Evolutionary conservation across 179 eudicot species (phyloP), one percentile per base, ranked within the genome.

Genomic region (Kewa caespitosa): DNA sequence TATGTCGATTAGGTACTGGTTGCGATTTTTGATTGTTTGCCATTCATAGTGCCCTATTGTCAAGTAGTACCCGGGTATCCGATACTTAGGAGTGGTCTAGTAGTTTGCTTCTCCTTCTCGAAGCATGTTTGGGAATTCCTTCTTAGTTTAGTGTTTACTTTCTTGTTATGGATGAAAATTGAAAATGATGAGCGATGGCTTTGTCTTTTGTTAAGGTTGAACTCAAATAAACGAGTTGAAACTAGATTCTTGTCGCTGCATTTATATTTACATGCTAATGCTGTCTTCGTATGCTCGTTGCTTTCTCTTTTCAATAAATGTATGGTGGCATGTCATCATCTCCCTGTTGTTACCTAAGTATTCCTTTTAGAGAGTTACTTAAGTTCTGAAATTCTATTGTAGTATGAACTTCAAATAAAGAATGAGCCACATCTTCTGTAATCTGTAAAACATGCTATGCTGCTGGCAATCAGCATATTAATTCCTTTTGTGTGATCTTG

Each of bases 201-300:
- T n/a, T 18, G 48, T 33, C 50, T 38, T 76, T 22, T 76, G 59
- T 65, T 66, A 25, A 36, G 65, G 33, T 50, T n/a, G 22, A 25
- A 27, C 22, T 48, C 11, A 48, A 9, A 27, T 8, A 50, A 22
- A 42, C 4, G 12, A 34, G 43, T 28, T 76, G 42, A 69, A 55
- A 57, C 8, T 63, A 43, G 32, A 22, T 43, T 74, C 17, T 43
- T 39, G 38, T 39, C 27, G 28, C 12, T 28, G 36, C 52, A 73
- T 39, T 30, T 23, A 31, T 17, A 28, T 18, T 39, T 43, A 31
- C 12, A 14, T 46, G 33, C 32, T 32, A n/a, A 23, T 39, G 46
- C 34, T 48, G 63, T 12, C 55, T 43, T 41, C 25, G 39, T 33
- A 43, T 4, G 46, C 6, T 64, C 43, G 64, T 63, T 27, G 30